Evolutionary conservation across 306 rosid genomes (phyloP).

Genomic region (Luffa aegyptiaca): DNA sequence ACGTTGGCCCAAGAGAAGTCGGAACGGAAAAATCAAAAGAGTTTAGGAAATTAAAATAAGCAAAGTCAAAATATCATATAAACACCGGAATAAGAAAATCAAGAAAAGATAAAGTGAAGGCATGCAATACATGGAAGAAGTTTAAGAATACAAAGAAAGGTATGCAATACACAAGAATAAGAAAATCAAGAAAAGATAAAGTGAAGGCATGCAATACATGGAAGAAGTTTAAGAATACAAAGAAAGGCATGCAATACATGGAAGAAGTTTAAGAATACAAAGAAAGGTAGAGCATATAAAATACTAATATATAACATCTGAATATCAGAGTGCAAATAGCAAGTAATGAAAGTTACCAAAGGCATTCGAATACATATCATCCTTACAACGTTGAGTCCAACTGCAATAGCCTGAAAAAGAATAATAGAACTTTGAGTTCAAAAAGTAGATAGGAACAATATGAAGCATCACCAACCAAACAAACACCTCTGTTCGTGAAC

Average conservation of each 20-base stretch:
- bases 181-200: too few species aligned
- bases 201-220: too few species aligned
- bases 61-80: not conserved
- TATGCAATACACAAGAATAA: too few species aligned
- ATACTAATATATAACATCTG: not conserved
- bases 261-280: too few species aligned
- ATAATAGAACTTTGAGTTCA: conserved; percentile 7
- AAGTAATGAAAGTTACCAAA: conserved; percentile 47
- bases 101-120: too few species aligned
- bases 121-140: too few species aligned
- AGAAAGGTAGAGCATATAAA: not conserved
- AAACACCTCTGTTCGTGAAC: conserved; percentile 84
- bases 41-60: not conserved
- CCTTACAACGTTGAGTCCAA: conserved; percentile 72
- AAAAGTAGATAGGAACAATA: conserved; percentile 10
- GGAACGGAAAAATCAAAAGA: too few species aligned
- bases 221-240: too few species aligned
- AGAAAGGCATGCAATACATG: not conserved
- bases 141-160: too few species aligned
- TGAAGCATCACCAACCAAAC: not conserved
- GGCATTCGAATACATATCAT: conserved; percentile 85
- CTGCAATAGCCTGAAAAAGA: conserved; percentile 71
- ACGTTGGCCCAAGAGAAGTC: too few species aligned
- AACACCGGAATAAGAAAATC: too few species aligned
- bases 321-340: not conserved